Percentiles rank a stretch among this genome's conserved stretches.
Conservation (phyloP, 805 yeast genomes). For the Suhomyces canberraensis region DNA sequence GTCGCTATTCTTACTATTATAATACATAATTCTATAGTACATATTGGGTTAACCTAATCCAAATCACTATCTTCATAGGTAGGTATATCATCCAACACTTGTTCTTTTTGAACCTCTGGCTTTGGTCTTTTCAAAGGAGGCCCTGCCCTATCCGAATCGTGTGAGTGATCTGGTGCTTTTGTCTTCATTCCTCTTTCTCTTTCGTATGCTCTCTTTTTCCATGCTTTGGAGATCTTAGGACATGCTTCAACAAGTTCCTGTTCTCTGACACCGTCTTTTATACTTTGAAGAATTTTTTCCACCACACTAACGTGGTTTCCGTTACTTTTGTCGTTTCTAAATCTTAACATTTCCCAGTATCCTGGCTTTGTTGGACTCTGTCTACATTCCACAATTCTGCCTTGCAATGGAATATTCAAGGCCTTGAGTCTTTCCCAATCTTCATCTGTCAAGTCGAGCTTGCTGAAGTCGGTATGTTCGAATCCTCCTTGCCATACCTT, state of each 20-base stretch:
- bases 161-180: conserved; percentile 3
- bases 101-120: conserved; percentile 9
- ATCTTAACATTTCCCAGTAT: conserved; percentile 81
- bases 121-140: conserved; percentile 11
- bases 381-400: conserved; percentile 82
- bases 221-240: conserved; percentile 51
- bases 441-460: conserved; percentile 57
- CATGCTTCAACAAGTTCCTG: conserved; percentile 67
- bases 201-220: conserved; percentile 58
- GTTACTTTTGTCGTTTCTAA: conserved; percentile 87
- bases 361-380: conserved; percentile 54
- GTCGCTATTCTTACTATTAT: no score
- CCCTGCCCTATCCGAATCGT: conserved; percentile 2
- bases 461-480: conserved; percentile 62
- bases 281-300: conserved; percentile 76
- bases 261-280: conserved; percentile 78
- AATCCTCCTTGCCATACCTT: conserved; percentile 75
- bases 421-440: conserved; percentile 79
- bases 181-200: conserved; percentile 18
- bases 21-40: background rate
- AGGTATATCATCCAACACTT: conserved; percentile 33
- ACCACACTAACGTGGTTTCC: conserved; percentile 86
- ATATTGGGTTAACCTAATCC: background rate
- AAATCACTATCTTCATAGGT: conserved; percentile 41
- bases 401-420: conserved; percentile 78